A percentile compares a stretch with the other conserved stretches of the same genome.
phyloP scores from a whole-genome alignment of 352 stramenopile genomes.

The Phytophthora podocarpi region DNA sequence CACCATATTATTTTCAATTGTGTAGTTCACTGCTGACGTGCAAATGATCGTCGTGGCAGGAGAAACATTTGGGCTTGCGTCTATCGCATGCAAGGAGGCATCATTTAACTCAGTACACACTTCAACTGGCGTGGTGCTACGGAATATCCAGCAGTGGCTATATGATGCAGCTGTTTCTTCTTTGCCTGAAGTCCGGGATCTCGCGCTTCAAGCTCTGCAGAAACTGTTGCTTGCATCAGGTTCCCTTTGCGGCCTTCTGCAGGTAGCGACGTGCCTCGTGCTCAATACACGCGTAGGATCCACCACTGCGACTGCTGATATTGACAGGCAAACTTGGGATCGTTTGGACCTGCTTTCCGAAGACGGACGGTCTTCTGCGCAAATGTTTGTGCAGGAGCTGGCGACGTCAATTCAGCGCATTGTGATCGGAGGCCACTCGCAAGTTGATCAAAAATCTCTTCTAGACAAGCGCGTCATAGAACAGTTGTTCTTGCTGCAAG shows the following conservation, averaged over 20 bases:
- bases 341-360: conserved; percentile 61
- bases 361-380: conserved; percentile 37
- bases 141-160: conserved; percentile 74
- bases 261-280: conserved; percentile 66
- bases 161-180: conserved; percentile 59
- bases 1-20: background rate
- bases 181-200: conserved; percentile 53
- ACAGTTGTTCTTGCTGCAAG: conserved; percentile 47
- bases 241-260: conserved; percentile 79
- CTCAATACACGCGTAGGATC: conserved; percentile 43
- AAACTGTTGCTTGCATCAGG: conserved; percentile 73
- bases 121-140: conserved; percentile 52
- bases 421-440: conserved; percentile 47
- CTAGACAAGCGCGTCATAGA: conserved; percentile 63
- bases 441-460: conserved; percentile 40
- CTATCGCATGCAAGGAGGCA: conserved; percentile 60
- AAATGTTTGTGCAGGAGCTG: conserved; percentile 56
- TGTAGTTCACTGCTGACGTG: conserved; percentile 3
- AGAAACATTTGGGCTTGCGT: conserved; percentile 54
- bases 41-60: conserved; percentile 20
- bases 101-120: conserved; percentile 51
- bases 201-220: conserved; percentile 65
- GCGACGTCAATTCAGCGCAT: conserved; percentile 54
- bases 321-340: conserved; percentile 59
- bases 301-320: conserved; percentile 3